Evolutionary conservation across 73 alveolate species (phyloP).

Genomic region (Paramecium octaurelia): DNA sequence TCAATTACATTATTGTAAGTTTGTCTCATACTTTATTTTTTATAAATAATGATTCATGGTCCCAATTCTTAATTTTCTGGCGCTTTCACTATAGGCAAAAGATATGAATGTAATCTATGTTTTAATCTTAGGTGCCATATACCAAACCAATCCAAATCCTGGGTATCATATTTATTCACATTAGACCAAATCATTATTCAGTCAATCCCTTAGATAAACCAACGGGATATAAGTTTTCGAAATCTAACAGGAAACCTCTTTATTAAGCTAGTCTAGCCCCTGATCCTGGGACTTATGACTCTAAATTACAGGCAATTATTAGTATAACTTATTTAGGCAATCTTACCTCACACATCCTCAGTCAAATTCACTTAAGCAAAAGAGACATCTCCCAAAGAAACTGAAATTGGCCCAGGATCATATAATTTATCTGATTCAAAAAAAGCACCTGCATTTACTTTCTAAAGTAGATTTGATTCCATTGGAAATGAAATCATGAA

Average conservation of each 20-base stretch:
- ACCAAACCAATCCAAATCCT: not conserved
- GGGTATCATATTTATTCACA: not conserved
- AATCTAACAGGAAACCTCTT: not conserved
- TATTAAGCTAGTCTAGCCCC: not conserved
- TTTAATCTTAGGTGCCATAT: constrained; percentile 14
- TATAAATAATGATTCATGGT: constrained; percentile 44
- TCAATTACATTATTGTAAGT: not conserved
- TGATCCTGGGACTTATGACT: constrained; percentile 18
- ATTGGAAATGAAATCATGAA: constrained; percentile 8
- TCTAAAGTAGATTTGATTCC: constrained; percentile 22
- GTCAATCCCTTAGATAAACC: not conserved
- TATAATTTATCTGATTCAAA: not conserved
- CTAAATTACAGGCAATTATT: not conserved
- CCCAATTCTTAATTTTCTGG: constrained; percentile 33
- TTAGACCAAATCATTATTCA: constrained; percentile 4
- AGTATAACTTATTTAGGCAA: not conserved
- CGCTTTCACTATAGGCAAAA: constrained; percentile 20
- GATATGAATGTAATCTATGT: not conserved
- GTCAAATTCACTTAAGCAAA: not conserved
- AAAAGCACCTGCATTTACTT: constrained; percentile 46
- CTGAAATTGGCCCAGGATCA: constrained; percentile 5
- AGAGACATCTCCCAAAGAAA: not conserved
- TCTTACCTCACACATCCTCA: not conserved
- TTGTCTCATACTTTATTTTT: not conserved
- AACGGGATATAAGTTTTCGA: not conserved